Evolutionary conservation across 768 basidiomycete genomes (phyloP).

Genomic region (Lactarius vividus): DNA sequence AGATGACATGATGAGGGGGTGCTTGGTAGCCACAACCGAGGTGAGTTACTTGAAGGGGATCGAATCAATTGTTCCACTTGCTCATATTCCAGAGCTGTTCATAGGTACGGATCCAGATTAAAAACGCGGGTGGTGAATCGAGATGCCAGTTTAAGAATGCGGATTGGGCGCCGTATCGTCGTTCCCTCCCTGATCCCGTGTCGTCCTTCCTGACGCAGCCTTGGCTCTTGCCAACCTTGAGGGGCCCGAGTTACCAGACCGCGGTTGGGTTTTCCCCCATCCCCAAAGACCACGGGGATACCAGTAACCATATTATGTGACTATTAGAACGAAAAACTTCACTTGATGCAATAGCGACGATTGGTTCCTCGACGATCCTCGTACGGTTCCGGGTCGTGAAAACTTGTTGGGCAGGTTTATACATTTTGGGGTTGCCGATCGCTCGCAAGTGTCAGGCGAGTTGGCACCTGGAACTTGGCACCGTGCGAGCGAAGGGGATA

Average conservation of each 20-base stretch:
- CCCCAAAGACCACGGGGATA: not conserved
- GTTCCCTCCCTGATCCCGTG: conserved; percentile 18
- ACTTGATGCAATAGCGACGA: conserved; percentile 3
- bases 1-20: conserved; percentile 24
- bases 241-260: not conserved
- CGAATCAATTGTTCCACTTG: conserved; percentile 27
- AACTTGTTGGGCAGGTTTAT: conserved; percentile 23
- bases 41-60: conserved; percentile 27
- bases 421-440: conserved; percentile 28
- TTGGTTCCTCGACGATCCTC: conserved; percentile 24
- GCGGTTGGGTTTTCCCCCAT: not conserved
- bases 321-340: conserved; percentile 18
- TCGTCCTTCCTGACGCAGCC: conserved; percentile 6
- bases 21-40: conserved; percentile 28
- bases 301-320: not conserved
- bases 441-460: conserved; percentile 24
- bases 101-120: conserved; percentile 22
- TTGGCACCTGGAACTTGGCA: conserved; percentile 25
- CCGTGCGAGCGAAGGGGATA: conserved; percentile 5
- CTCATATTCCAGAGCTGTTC: conserved; percentile 19
- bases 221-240: conserved; percentile 8
- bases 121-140: conserved; percentile 19
- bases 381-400: conserved; percentile 15
- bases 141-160: conserved; percentile 17
- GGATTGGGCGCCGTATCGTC: conserved; percentile 20